phyloP scores from a whole-genome alignment of 371 early-diverging fungal genomes.

The Batkoa obscura region DNA sequence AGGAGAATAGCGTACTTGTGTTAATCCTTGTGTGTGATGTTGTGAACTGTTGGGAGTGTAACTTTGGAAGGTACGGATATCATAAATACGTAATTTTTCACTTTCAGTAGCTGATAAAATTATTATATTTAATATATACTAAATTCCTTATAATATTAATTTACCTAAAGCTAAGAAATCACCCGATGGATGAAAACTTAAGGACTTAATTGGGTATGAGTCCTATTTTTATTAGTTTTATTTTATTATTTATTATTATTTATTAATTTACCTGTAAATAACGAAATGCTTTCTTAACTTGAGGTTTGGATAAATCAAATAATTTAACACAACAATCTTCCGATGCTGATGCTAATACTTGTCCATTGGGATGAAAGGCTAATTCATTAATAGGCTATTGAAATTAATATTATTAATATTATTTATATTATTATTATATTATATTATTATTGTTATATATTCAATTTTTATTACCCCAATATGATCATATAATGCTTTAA shows the following conservation, averaged over 20 bases:
- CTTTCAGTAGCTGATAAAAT: constrained; percentile 38
- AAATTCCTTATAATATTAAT: not conserved
- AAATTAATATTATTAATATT: too few relatives aligned
- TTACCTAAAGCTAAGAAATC: constrained; percentile 44
- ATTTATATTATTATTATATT: too few relatives aligned
- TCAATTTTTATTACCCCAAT: constrained; percentile 17
- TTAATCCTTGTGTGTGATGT: constrained; percentile 18
- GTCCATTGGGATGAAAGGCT: constrained; percentile 81
- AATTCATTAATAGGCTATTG: constrained; percentile 55
- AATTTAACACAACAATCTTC: constrained; percentile 72
- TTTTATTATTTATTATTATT: not conserved
- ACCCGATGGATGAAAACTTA: constrained; percentile 72
- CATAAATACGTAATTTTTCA: constrained; percentile 59
- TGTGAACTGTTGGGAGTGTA: constrained; percentile 35
- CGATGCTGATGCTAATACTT: constrained; percentile 70
- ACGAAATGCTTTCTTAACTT: constrained; percentile 63
- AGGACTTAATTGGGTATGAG: constrained; percentile 43
- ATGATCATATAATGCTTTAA: constrained; percentile 79
- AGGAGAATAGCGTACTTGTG: constrained; percentile 45
- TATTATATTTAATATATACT: not conserved
- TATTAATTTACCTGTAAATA: constrained; percentile 52
- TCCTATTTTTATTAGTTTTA: too few relatives aligned
- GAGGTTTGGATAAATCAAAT: constrained; percentile 64
- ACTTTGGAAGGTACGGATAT: constrained; percentile 60
- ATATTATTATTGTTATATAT: too few relatives aligned